A percentile compares a stretch with the other conserved stretches of the same genome.
Evolutionary conservation across 2,329 filamentous ascomycete species (phyloP).

Genomic region (Metarhizium rileyi): DNA sequence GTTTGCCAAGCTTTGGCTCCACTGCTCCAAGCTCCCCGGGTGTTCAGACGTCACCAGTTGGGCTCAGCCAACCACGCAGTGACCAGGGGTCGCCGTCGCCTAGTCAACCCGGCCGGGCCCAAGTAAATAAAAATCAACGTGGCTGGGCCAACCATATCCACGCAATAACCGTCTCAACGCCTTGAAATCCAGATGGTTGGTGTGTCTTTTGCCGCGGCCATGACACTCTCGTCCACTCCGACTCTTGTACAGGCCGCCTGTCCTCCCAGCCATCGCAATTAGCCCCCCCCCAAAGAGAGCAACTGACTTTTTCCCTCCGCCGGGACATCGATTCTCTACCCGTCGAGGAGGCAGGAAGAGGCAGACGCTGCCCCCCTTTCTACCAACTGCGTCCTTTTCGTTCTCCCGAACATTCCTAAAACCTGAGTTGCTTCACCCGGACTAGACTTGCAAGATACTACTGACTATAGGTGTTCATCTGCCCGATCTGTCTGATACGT

Average conservation of each 20-base stretch:
- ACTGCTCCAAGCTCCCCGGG: too few relatives aligned
- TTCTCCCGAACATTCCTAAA: constrained; percentile 3
- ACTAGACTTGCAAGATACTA: not conserved
- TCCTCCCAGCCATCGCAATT: constrained; percentile 1
- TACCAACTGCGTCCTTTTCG: not conserved
- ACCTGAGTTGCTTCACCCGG: constrained; percentile 3
- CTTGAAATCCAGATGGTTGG: constrained; percentile 10
- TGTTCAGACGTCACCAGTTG: not conserved
- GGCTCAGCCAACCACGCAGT: too few relatives aligned
- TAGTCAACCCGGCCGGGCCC: constrained; percentile 14
- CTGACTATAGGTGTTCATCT: not conserved
- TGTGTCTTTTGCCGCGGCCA: not conserved
- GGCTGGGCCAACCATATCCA: constrained; percentile 21
- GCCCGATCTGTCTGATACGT: constrained; percentile 1
- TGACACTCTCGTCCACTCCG: not conserved
- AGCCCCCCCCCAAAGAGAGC: not conserved
- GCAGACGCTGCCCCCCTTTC: not conserved
- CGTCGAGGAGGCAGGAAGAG: not conserved
- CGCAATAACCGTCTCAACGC: constrained; percentile 1
- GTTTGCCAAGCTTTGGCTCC: too few relatives aligned
- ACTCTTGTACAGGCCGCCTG: not conserved
- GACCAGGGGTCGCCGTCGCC: constrained; percentile 10
- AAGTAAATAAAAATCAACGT: constrained; percentile 22
- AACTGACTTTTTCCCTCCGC: not conserved
- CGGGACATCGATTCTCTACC: constrained; percentile 1